Evolutionary conservation across 1,284 basidiomycete genomes (phyloP), one percentile per base, ranked within the genome.

Genomic region (Apiotrichum veenhuisii): DNA sequence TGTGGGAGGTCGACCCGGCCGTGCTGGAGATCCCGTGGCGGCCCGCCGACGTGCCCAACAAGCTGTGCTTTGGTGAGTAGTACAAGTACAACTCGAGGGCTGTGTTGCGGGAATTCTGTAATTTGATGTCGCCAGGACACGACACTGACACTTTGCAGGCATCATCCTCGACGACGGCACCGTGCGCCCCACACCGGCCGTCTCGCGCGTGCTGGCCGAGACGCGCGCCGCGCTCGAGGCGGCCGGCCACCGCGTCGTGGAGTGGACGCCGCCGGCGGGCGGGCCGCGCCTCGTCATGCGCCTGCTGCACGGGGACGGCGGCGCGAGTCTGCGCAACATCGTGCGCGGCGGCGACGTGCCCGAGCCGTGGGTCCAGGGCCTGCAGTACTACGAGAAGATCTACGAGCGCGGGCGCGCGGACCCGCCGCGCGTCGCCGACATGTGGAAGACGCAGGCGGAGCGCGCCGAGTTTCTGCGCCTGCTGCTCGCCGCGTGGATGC

Each of bases 1-100:
- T 87, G 0, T 91, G 89, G 88, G 67, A 81, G 7, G 79, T 76
- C 56, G 89, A 91, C 66, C 87, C 88, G 0, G 73, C 83, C 27
- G 81, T 82, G 2, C 67, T 84, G 7, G 79, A 82, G 26, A 85
- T 87, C 66, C 80, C 80, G 1, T 91, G 87, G 88, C 78, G 80
- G 43, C 81, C 85, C 52, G 79, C 82, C 0, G 80, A 79, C 37
- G 85, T 88, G 63, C 79, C 87, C 5, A 67, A 69, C 25, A 84
- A 87, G 57, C 84, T 87, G 54, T 83, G 82, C 33, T 75, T 77
- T 22, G 85, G 84, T 20, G 25, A 68, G 37, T 46, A n/a, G n/a
- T n/a, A n/a, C n/a, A n/a, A n/a, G n/a, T n/a, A n/a, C n/a, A 3
- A 17, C 3, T 18, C 3, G 12, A 38, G 18, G 17, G 4, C 14